Evolutionary conservation across 805 yeast genomes (phyloP), one percentile per base, ranked within the genome.

Genomic region (Starmerella kuoi): DNA sequence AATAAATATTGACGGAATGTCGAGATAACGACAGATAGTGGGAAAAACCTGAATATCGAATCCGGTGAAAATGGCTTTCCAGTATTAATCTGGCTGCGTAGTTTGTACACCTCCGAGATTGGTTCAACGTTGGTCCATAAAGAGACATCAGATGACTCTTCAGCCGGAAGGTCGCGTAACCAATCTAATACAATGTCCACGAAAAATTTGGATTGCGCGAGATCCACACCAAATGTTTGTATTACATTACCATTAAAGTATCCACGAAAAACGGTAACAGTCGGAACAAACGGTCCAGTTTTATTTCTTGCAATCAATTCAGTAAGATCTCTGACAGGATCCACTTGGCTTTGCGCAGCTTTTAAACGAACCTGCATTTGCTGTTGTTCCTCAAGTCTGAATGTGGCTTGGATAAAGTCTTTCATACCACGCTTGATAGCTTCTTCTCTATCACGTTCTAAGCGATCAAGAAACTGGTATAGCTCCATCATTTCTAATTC

Each of bases 221-320:
- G 60, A 45, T 77, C 86, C 32, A 80, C 81, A 9, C 95, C 95
- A 64, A 83, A 84, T 5, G 80, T 77, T 61, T 83, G 91, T 31
- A 74, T 65, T 42, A 72, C 70, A 7, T 77, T 70, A 18, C 46
- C 41, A 47, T 73, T 72, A 55, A 77, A 78, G 59, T 79, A 83
- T 53, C 77, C 79, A 51, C 79, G 85, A 59, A 81, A 84, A 2
- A 77, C 65, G 1, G 73, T 66, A 3, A 78, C 86, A 30, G 67
- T 72, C 6, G 95, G 94, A 39, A 72, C 68, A 56, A 79, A 81
- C 27, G 70, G 68, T 0, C 94, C 93, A 0, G 87, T 79, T 43
- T 73, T 67, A 55, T 79, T 72, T 49, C 70, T 71, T 30, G 72
- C 75, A 14, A 81, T 66, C 42, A 81, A 60, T 49, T 71, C 68